These are phyloP conservation scores for Mucor indicus DNA, from an alignment of 371 early-diverging fungal genomes.

Conservation along the genomic window DNA sequence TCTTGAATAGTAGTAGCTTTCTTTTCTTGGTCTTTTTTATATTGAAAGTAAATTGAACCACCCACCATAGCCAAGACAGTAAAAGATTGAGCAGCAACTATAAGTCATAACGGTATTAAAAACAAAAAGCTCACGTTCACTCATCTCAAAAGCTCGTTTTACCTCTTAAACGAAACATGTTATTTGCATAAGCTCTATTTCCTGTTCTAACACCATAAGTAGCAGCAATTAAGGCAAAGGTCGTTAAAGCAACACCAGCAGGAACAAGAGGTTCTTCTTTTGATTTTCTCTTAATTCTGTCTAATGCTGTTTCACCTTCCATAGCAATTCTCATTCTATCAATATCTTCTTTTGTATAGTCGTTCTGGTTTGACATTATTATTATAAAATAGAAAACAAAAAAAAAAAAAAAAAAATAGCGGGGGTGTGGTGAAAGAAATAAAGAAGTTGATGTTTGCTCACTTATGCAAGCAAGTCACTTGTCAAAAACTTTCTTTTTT, in stretches of 20 bases:
- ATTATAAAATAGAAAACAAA: not conserved
- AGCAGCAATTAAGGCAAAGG: conserved; percentile 49
- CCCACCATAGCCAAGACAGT: conserved; percentile 47
- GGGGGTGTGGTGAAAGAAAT: too few relatives aligned
- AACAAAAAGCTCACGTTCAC: not conserved
- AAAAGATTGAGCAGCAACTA: conserved; percentile 49
- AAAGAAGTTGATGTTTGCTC: too few relatives aligned
- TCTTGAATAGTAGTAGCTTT: conserved; percentile 2
- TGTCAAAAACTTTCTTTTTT: too few relatives aligned
- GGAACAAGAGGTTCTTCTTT: conserved; percentile 51
- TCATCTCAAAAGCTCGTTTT: not conserved
- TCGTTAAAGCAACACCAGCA: conserved; percentile 51
- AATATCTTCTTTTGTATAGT: conserved; percentile 35
- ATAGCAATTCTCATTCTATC: conserved; percentile 39
- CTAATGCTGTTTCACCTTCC: conserved; percentile 38
- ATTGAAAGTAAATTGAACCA: conserved; percentile 40
- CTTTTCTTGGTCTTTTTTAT: conserved; percentile 30
- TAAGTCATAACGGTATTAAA: too few relatives aligned
- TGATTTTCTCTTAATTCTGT: conserved; percentile 44
- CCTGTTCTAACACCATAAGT: conserved; percentile 48
- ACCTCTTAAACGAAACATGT: conserved; percentile 53
- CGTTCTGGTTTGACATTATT: conserved; percentile 6
- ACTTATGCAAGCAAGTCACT: too few relatives aligned
- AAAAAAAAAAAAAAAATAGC: conserved; percentile 5
- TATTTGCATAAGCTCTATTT: conserved; percentile 46